A percentile compares a stretch with the other conserved stretches of the same genome.
Conservation (phyloP, 2,329 filamentous ascomycete genomes). For the Berkeleyomyces basicola region DNA sequence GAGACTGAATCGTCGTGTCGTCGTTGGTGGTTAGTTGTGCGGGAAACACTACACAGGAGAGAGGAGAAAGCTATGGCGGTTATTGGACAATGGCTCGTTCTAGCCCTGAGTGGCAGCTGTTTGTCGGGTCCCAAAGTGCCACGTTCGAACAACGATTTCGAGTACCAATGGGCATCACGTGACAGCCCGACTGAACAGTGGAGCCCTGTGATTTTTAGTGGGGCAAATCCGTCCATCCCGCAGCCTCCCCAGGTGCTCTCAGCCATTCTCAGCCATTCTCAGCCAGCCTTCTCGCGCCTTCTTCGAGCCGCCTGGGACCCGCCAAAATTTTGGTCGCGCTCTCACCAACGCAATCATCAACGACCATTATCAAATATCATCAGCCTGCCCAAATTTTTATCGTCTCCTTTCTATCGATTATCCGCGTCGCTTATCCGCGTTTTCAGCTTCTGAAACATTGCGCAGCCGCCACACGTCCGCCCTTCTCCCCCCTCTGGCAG, state of each 20-base stretch:
- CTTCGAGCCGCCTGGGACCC: not conserved
- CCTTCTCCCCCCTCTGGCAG: not conserved
- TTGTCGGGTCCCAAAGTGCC: slow-evolving; percentile 13
- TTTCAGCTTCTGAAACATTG: not conserved
- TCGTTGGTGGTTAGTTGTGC: not conserved
- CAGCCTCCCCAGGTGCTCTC: not conserved
- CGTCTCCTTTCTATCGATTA: not conserved
- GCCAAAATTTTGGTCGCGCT: not conserved
- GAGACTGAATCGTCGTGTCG: not conserved
- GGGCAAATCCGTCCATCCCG: not conserved
- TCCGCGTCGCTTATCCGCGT: not conserved
- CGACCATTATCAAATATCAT: not conserved
- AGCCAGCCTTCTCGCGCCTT: not conserved
- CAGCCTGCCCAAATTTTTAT: not conserved
- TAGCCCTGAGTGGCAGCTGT: not conserved
- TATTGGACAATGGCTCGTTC: not conserved
- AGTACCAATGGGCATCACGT: not conserved
- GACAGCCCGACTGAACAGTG: not conserved
- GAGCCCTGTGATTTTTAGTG: not conserved
- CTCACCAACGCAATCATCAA: not conserved
- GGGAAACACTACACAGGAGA: not conserved
- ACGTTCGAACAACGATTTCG: slow-evolving; percentile 14
- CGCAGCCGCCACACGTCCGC: not conserved
- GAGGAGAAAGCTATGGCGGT: not conserved
- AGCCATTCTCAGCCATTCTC: not conserved